A percentile compares a stretch with the other conserved stretches of the same genome.
phyloP scores from a whole-genome alignment of 805 yeast genomes.

The Yarrowia bubula region DNA sequence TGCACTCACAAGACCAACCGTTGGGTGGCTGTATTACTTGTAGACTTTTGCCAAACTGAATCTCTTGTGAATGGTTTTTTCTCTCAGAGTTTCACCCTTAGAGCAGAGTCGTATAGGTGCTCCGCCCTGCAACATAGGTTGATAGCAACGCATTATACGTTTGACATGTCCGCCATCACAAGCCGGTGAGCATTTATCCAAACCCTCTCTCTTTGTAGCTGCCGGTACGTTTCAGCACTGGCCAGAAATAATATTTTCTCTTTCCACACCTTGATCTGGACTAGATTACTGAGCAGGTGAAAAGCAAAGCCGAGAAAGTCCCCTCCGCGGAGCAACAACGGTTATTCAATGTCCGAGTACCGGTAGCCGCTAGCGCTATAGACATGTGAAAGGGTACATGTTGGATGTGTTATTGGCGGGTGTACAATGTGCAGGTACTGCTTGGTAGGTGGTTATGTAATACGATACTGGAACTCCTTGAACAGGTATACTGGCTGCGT shows the following conservation, averaged over 20 bases:
- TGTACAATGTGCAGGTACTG: no score
- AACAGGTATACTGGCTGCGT: not conserved
- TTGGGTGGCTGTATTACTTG: not conserved
- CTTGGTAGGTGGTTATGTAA: no score
- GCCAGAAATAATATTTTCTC: not conserved
- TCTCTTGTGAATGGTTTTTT: not conserved
- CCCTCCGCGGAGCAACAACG: not conserved
- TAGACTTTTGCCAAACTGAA: not conserved
- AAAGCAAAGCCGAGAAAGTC: not conserved
- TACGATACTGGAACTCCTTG: no score
- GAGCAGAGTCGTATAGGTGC: not conserved
- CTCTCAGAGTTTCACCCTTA: not conserved
- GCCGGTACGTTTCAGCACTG: slow-evolving; percentile 6
- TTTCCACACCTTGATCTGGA: not conserved
- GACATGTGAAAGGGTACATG: no score
- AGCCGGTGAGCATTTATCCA: not conserved
- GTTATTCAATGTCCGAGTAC: not conserved
- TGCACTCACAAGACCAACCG: slow-evolving; percentile 4
- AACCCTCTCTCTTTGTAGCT: not conserved
- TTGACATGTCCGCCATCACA: not conserved
- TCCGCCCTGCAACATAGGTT: not conserved
- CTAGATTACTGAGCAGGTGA: slow-evolving; percentile 2
- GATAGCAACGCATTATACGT: not conserved
- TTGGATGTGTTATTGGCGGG: no score
- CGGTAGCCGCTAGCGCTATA: not conserved